Evolutionary conservation across 495 filamentous ascomycete genomes (phyloP).

Genomic region (Aspergillus ellipticus): DNA sequence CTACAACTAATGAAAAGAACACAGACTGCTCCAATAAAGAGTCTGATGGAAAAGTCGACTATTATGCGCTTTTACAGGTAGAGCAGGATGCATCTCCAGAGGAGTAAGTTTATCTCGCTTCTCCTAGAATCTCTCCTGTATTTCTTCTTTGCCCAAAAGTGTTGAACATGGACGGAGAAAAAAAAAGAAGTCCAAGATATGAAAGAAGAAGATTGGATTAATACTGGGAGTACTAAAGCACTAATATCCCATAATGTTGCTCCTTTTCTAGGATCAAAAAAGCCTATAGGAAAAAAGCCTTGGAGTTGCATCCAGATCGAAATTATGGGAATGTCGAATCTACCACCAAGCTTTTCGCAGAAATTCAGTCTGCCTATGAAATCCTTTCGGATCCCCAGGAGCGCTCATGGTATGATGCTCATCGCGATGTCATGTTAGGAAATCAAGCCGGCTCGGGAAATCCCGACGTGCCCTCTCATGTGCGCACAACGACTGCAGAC

Average conservation of each 20-base stretch:
- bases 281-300: conserved; percentile 83
- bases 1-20: conserved; percentile 42
- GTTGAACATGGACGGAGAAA: background rate
- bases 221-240: background rate
- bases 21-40: conserved; percentile 14
- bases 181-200: background rate
- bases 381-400: conserved; percentile 94
- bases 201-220: background rate
- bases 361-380: conserved; percentile 90
- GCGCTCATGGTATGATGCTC: conserved; percentile 95
- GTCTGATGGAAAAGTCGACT: conserved; percentile 64
- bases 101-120: conserved; percentile 58
- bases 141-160: too few relatives aligned
- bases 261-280: conserved; percentile 84
- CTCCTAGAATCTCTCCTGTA: too few relatives aligned
- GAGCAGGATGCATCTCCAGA: conserved; percentile 70
- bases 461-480: conserved; percentile 57
- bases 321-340: conserved; percentile 84
- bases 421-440: conserved; percentile 77
- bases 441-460: conserved; percentile 42
- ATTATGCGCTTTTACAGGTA: conserved; percentile 84
- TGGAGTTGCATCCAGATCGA: conserved; percentile 92
- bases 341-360: conserved; percentile 81
- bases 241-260: background rate
- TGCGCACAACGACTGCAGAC: conserved; percentile 68